Percentiles rank a stretch among this genome's conserved stretches.
phyloP scores from a whole-genome alignment of 148 eudicot species.

The Gaultheria prostrata region DNA sequence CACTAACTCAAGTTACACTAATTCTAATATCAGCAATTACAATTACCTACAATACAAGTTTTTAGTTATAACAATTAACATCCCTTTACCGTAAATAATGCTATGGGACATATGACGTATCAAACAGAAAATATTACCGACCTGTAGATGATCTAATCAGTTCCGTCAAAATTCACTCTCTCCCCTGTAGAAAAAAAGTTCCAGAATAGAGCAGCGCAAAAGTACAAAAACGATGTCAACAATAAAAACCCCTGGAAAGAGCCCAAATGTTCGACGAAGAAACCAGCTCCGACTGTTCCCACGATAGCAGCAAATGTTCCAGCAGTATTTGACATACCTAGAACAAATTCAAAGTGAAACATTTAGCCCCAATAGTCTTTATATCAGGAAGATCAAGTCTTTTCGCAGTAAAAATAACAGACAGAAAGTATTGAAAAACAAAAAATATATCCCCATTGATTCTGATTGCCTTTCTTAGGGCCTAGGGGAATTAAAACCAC shows the following conservation, averaged over 20 bases:
- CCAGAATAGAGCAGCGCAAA: conserved; percentile 66
- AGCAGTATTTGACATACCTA: conserved; percentile 82
- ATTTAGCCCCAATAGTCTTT: conserved; percentile 10
- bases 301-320: conserved; percentile 82
- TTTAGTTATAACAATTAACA: not conserved
- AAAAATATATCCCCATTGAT: not conserved
- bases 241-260: conserved; percentile 80
- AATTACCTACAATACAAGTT: not conserved
- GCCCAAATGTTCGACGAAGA: conserved; percentile 69
- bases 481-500: not conserved
- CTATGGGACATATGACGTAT: not conserved
- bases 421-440: not conserved
- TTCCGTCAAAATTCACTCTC: conserved; percentile 64
- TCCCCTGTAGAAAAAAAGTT: conserved; percentile 76
- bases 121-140: not conserved
- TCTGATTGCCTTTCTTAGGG: not conserved
- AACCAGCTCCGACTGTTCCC: conserved; percentile 92
- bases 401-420: not conserved
- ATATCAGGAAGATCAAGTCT: not conserved
- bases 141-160: conserved; percentile 23
- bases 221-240: conserved; percentile 67
- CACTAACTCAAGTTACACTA: not conserved
- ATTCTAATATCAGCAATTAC: not conserved
- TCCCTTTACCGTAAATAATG: not conserved
- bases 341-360: conserved; percentile 11